Conservation (phyloP, 1,139 yeast species). For the Saccharomyces hybrid region DNA sequence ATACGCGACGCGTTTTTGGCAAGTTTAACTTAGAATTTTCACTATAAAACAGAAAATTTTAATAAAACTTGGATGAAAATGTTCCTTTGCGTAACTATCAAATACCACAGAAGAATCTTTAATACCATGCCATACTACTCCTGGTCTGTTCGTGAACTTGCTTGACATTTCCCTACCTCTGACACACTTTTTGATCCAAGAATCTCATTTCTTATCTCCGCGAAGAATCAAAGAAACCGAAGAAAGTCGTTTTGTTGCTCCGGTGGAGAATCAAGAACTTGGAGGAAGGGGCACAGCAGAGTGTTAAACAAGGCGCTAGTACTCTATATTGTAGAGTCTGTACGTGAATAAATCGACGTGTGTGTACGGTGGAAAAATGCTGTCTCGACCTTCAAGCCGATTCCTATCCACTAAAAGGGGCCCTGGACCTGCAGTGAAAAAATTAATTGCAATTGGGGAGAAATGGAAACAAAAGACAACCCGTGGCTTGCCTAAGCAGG, state of each 20-base stretch:
- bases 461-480: constrained; percentile 26
- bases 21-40: background rate
- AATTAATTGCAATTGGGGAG: constrained; percentile 16
- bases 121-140: background rate
- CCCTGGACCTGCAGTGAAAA: background rate
- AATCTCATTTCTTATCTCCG: background rate
- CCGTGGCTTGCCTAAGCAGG: constrained; percentile 9
- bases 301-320: background rate
- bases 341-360: background rate
- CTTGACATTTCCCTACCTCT: background rate
- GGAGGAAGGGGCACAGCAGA: background rate
- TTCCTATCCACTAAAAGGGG: background rate
- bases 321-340: background rate
- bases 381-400: background rate
- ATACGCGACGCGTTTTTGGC: background rate
- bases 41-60: background rate
- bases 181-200: background rate
- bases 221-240: background rate
- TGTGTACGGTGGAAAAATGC: background rate
- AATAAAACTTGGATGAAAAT: background rate
- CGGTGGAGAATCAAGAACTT: background rate
- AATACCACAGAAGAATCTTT: background rate
- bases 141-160: background rate
- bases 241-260: background rate
- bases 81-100: background rate